phyloP scores from a whole-genome alignment of 257 asterid species.

The Nicotiana undulata region DNA sequence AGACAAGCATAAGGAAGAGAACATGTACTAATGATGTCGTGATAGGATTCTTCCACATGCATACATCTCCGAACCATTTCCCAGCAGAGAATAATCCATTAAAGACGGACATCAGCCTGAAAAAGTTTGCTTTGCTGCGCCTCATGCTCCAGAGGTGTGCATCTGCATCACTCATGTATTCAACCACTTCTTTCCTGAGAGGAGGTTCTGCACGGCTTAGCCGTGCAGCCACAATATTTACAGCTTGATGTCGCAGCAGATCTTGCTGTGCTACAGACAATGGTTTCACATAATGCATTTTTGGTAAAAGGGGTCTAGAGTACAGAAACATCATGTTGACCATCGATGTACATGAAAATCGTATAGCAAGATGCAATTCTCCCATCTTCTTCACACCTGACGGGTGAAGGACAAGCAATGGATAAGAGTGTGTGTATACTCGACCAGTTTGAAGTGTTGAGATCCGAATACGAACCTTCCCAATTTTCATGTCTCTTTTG shows the following conservation, averaged over 20 bases:
- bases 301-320: constrained; percentile 69
- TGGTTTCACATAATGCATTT: constrained; percentile 82
- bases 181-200: constrained; percentile 66
- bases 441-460: constrained; percentile 82
- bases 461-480: constrained; percentile 77
- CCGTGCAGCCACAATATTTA: constrained; percentile 59
- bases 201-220: constrained; percentile 89
- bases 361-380: constrained; percentile 81
- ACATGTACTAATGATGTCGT: constrained; percentile 69
- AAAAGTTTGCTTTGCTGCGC: constrained; percentile 83
- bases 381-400: constrained; percentile 96
- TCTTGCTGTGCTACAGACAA: constrained; percentile 57
- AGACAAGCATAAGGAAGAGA: constrained; percentile 61
- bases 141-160: constrained; percentile 98
- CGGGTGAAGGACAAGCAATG: constrained; percentile 67
- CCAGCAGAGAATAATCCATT: constrained; percentile 41
- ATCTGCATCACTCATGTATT: constrained; percentile 71
- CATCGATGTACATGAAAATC: constrained; percentile 72
- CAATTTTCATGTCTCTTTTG: constrained; percentile 50
- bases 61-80: constrained; percentile 77
- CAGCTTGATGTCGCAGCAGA: constrained; percentile 74
- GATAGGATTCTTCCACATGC: constrained; percentile 67
- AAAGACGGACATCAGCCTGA: constrained; percentile 59
- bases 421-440: constrained; percentile 78
- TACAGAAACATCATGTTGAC: constrained; percentile 54